A percentile compares a stretch with the other conserved stretches of the same genome.
Evolutionary conservation across 2,329 filamentous ascomycete species (phyloP).

Genomic region (Podosphaera fusca): DNA sequence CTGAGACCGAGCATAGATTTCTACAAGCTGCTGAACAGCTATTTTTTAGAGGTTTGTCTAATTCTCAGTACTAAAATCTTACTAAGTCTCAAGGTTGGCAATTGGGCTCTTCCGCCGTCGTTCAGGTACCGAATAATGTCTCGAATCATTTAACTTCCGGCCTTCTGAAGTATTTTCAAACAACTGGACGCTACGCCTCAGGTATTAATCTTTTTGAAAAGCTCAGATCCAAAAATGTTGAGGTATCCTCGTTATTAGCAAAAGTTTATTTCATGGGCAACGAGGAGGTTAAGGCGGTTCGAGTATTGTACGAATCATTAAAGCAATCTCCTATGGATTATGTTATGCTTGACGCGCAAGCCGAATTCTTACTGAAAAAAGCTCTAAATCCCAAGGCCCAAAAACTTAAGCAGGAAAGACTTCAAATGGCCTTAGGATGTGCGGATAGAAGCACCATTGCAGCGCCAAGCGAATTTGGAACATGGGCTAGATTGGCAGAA

Average conservation of each 20-base stretch:
- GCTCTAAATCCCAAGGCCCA: slow-evolving; percentile 31
- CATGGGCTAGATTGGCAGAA: slow-evolving; percentile 82
- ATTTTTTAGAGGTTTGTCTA: slow-evolving; percentile 59
- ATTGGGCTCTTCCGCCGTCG: slow-evolving; percentile 84
- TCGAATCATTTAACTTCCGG: slow-evolving; percentile 92
- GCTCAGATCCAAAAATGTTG: slow-evolving; percentile 67
- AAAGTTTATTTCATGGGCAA: slow-evolving; percentile 85
- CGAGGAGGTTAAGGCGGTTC: slow-evolving; percentile 88
- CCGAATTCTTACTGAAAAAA: slow-evolving; percentile 75
- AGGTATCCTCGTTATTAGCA: slow-evolving; percentile 79
- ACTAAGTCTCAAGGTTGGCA: slow-evolving; percentile 47
- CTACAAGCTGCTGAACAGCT: slow-evolving; percentile 80
- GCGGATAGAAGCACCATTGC: slow-evolving; percentile 88
- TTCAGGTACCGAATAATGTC: slow-evolving; percentile 90
- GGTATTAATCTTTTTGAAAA: slow-evolving; percentile 98
- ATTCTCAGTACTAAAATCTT: neutral
- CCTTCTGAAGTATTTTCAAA: slow-evolving; percentile 81
- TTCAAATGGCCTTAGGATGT: slow-evolving; percentile 73
- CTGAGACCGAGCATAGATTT: slow-evolving; percentile 94
- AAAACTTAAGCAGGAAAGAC: slow-evolving; percentile 38
- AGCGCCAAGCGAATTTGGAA: slow-evolving; percentile 89
- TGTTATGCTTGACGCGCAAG: slow-evolving; percentile 82
- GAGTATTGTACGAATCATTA: slow-evolving; percentile 66
- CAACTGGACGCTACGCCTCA: slow-evolving; percentile 79
- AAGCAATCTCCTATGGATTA: slow-evolving; percentile 95